phyloP scores from a whole-genome alignment of 495 filamentous ascomycete genomes.

The Xylaria telfairii region DNA sequence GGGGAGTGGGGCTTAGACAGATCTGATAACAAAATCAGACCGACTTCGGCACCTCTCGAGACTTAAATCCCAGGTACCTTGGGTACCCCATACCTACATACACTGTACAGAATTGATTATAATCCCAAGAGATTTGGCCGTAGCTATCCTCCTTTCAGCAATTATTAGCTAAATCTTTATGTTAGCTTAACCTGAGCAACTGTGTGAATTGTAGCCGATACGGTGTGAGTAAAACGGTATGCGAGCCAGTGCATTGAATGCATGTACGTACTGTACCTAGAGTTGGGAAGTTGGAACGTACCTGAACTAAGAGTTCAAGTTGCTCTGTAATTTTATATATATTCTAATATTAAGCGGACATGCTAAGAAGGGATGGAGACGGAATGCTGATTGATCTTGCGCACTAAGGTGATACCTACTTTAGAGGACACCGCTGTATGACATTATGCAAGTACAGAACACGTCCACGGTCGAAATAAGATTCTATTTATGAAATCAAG shows the following conservation, averaged over 20 bases:
- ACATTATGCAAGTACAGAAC: too few relatives aligned
- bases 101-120: neutral
- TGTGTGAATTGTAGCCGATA: neutral
- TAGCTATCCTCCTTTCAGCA: neutral
- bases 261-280: too few relatives aligned
- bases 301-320: too few relatives aligned
- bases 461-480: too few relatives aligned
- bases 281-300: too few relatives aligned
- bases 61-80: neutral
- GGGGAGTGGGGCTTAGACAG: conserved; percentile 28
- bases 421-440: too few relatives aligned
- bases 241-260: too few relatives aligned
- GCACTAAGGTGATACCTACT: neutral
- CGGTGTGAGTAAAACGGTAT: neutral
- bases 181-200: neutral
- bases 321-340: too few relatives aligned
- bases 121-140: neutral
- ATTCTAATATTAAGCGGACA: neutral
- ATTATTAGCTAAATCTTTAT: neutral
- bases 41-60: conserved; percentile 24
- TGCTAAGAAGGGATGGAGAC: neutral
- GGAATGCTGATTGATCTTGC: neutral
- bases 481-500: neutral
- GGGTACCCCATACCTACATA: too few relatives aligned
- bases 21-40: conserved; percentile 38